A percentile compares a stretch with the other conserved stretches of the same genome.
Evolutionary conservation across 2,329 filamentous ascomycete species (phyloP).

Genomic region (Botrytis pseudocinerea): DNA sequence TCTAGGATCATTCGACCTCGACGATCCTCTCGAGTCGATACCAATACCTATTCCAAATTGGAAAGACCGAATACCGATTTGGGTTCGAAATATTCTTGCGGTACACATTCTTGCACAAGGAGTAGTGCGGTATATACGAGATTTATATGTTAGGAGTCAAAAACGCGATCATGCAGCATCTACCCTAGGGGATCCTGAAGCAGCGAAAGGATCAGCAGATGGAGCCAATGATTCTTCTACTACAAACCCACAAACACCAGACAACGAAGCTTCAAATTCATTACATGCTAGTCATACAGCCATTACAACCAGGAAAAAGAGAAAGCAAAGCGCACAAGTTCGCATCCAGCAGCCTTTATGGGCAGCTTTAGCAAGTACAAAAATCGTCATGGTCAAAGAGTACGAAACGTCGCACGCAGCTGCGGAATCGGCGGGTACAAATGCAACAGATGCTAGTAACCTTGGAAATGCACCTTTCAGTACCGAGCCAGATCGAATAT

Average conservation of each 20-base stretch:
- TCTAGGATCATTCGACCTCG: slow-evolving; percentile 40
- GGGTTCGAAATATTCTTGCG: slow-evolving; percentile 67
- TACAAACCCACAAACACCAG: slow-evolving; percentile 30
- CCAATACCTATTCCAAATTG: slow-evolving; percentile 53
- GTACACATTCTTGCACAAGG: slow-evolving; percentile 76
- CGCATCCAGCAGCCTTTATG: slow-evolving; percentile 88
- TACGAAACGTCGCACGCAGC: slow-evolving; percentile 79
- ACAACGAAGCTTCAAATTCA: slow-evolving; percentile 34
- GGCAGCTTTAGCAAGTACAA: slow-evolving; percentile 92
- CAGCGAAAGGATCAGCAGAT: slow-evolving; percentile 53
- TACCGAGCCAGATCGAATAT: slow-evolving; percentile 69
- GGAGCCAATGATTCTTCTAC: slow-evolving; percentile 49
- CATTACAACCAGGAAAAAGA: slow-evolving; percentile 73
- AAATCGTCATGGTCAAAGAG: slow-evolving; percentile 93
- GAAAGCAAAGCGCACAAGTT: slow-evolving; percentile 88
- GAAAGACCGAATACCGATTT: slow-evolving; percentile 55
- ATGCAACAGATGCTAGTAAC: slow-evolving; percentile 75
- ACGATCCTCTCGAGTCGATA: slow-evolving; percentile 51
- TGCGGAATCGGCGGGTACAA: slow-evolving; percentile 70
- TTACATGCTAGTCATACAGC: slow-evolving; percentile 40
- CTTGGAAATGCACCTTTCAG: slow-evolving; percentile 74
- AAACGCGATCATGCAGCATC: slow-evolving; percentile 53
- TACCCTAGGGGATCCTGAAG: slow-evolving; percentile 60
- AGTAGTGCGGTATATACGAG: slow-evolving; percentile 67
- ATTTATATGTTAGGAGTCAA: slow-evolving; percentile 65